These are phyloP conservation scores for Penicillium sp. DNA, from an alignment of 2,329 filamentous ascomycete genomes.

Conservation along the genomic window DNA sequence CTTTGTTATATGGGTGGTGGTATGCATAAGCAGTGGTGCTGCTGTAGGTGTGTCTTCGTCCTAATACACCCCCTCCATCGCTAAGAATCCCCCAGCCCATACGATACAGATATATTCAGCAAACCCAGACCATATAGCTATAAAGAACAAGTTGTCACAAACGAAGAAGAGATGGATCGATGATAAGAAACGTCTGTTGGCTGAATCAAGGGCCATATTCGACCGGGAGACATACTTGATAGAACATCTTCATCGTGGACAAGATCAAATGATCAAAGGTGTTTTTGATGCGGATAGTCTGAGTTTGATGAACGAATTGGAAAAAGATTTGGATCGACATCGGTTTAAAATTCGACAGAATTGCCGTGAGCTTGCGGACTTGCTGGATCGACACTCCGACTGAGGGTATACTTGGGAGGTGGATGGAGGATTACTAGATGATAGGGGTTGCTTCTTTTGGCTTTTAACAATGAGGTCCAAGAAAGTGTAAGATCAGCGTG, in stretches of 20 bases:
- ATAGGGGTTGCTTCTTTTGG: not conserved
- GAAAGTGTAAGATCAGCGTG: not conserved
- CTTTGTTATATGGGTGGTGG: no score
- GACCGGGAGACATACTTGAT: not conserved
- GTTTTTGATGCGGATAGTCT: not conserved
- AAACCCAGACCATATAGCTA: accelerated
- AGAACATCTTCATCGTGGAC: not conserved
- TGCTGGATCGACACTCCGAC: not conserved
- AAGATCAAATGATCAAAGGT: not conserved
- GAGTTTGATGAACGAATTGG: no score
- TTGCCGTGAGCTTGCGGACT: not conserved
- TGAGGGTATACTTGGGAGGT: no score
- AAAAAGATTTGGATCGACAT: not conserved
- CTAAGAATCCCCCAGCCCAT: not conserved
- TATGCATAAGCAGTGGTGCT: not conserved
- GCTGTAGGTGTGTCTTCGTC: not conserved
- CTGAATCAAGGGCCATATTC: not conserved
- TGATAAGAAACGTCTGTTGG: not conserved
- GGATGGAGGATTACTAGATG: not conserved
- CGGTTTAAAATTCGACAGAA: not conserved
- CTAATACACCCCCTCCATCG: not conserved
- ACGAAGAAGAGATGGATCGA: not conserved
- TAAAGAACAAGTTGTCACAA: not conserved
- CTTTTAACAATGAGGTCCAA: not conserved
- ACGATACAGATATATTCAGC: not conserved